Base-by-base conservation (phyloP, 148 eudicot species). In the Polygonum maritimum region DNA sequence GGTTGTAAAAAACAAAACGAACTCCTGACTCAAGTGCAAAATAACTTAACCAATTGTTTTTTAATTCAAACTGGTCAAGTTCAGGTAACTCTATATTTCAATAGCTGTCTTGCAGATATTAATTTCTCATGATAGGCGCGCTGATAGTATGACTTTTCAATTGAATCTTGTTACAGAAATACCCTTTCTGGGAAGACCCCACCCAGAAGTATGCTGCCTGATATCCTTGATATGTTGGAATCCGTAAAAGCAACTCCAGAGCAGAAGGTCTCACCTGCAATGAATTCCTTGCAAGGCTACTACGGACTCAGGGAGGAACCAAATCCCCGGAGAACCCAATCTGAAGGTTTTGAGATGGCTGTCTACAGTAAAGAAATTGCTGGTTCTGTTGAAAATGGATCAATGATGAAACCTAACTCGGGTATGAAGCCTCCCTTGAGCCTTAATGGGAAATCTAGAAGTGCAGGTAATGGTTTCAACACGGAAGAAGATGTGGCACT, bases 341-440 rank as follows among this genome's bases (percentile, higher is more conserved):
- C 80, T 55, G 91, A 89, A 83, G 93, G 93, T 77, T 89, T 80
- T 78, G 92, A 94, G 84, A 94, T 92, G 97, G 77, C 90, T 48
- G 84, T 84, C 60, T 90, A 89, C 78, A 81, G 70, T 41, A 90
- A 87, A 81, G 87, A 87, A 44, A 84, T 78, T 54, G 74, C 85
- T 55, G 78, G 75, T 48, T 77, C 80, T 63, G 60, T 83, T 70
- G 88, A 83, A 71, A 85, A 86, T n/a, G 91, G 81, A 33, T 76
- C 83, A n/a, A 88, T 79, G 38, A 49, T 76, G 60, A 79, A 83
- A 75, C 74, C 88, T 18, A 76, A 81, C 4, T 80, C 88, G 51
- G 70, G 41, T 49, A 81, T 76, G 73, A 86, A 86, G 73, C 83
- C 85, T 10, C 91, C 94, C 74, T 81, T 88, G 67, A 86, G 92